Percentiles rank a stretch among this genome's conserved stretches.
Conservation (phyloP, 129 eudicot species). For the Helianthus tuberosus region DNA sequence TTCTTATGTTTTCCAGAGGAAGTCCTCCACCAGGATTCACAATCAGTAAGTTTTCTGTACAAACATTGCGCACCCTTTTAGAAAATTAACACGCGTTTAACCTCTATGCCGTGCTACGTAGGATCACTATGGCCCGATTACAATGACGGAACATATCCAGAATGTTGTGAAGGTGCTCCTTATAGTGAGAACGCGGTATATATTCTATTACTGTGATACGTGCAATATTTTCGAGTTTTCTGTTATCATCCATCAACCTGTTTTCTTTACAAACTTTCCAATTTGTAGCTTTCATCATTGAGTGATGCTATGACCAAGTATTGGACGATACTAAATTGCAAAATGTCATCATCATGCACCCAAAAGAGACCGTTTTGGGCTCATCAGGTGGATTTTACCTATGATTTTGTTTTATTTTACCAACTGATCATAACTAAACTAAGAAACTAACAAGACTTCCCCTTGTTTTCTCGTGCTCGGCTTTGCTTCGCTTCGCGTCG, state of each 20-base stretch:
- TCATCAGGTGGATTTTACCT: not conserved
- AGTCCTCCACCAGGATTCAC: not conserved
- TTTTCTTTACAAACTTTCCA: too few species aligned
- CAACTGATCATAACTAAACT: not conserved
- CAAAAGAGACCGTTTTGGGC: not conserved
- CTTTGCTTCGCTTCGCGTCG: not conserved
- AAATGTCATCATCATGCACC: not conserved
- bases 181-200: slow-evolving; percentile 58
- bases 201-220: too few species aligned
- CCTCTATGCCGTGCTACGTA: slow-evolving; percentile 34
- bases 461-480: not conserved
- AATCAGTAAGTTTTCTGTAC: not conserved
- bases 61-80: not conserved
- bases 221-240: too few species aligned
- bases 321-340: slow-evolving; percentile 3
- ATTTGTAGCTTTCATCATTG: slow-evolving; percentile 2
- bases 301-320: not conserved
- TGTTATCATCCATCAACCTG: not conserved
- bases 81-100: not conserved
- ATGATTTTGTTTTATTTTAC: not conserved
- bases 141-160: slow-evolving; percentile 77
- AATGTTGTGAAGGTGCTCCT: slow-evolving; percentile 46
- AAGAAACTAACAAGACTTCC: not conserved
- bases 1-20: not conserved
- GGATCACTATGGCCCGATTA: slow-evolving; percentile 86